Percentiles rank a stretch among this genome's conserved stretches.
Evolutionary conservation across 2,329 filamentous ascomycete species (phyloP).

Genomic region (Neofusicoccum ribis): DNA sequence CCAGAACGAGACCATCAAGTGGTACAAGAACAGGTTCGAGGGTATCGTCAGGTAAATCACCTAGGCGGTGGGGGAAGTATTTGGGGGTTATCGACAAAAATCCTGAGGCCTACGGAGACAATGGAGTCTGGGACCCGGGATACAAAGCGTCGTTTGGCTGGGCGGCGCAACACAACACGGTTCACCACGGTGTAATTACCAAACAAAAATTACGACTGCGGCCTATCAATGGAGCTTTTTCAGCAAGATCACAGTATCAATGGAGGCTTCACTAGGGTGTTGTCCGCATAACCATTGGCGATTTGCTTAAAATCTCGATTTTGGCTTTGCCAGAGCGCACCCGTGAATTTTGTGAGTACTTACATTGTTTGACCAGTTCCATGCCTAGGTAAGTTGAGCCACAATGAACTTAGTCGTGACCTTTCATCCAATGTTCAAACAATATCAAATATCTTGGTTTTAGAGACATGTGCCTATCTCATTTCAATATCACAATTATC

Average conservation of each 20-base stretch:
- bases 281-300: constrained; percentile 60
- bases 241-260: constrained; percentile 47
- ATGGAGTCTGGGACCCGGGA: constrained; percentile 27
- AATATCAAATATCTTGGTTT: too few relatives aligned
- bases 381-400: constrained; percentile 7
- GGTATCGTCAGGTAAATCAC: constrained; percentile 92
- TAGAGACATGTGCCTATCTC: too few relatives aligned
- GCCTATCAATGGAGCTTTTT: constrained; percentile 49
- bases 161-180: constrained; percentile 32
- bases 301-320: constrained; percentile 29
- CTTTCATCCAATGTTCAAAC: neutral
- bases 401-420: neutral
- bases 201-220: constrained; percentile 41
- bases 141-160: neutral
- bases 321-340: neutral
- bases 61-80: constrained; percentile 24
- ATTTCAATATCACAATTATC: too few relatives aligned
- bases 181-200: constrained; percentile 43
- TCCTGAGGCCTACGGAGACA: constrained; percentile 27
- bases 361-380: neutral
- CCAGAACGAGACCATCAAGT: constrained; percentile 94
- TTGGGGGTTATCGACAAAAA: constrained; percentile 29
- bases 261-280: constrained; percentile 61
- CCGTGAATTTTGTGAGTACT: neutral
- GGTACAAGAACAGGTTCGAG: constrained; percentile 96